These are phyloP conservation scores for Fragilaria radians DNA, from an alignment of 108 stramenopile genomes.

Conservation along the genomic window DNA sequence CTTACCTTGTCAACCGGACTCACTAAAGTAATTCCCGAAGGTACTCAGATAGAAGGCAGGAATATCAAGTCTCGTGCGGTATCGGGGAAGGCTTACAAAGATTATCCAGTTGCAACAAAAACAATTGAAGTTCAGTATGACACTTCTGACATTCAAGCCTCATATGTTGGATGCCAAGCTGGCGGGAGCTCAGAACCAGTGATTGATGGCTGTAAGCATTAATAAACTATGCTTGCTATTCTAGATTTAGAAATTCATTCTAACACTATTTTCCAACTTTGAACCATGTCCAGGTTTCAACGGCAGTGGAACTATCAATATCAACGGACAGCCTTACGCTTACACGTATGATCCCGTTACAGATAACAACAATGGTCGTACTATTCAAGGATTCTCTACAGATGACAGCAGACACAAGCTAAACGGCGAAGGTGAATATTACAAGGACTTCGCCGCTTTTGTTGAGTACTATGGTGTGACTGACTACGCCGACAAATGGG, in stretches of 20 bases:
- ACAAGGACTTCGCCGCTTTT: slow-evolving; percentile 35
- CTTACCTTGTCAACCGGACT: slow-evolving; percentile 20
- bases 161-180: slow-evolving; percentile 31
- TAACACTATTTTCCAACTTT: too few species aligned
- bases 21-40: slow-evolving; percentile 11
- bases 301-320: background rate
- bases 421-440: slow-evolving; percentile 22
- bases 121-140: slow-evolving; percentile 41
- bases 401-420: slow-evolving; percentile 26
- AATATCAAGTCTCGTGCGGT: slow-evolving; percentile 25
- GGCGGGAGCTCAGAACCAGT: slow-evolving; percentile 16
- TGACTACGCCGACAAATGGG: slow-evolving; percentile 48
- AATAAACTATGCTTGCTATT: too few species aligned
- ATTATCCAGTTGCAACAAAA: slow-evolving; percentile 8
- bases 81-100: slow-evolving; percentile 19
- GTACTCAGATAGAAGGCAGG: slow-evolving; percentile 20
- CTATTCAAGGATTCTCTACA: slow-evolving; percentile 30
- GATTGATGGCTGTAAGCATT: slow-evolving; percentile 8
- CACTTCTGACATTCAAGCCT: slow-evolving; percentile 29
- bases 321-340: background rate
- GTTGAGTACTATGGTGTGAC: slow-evolving; percentile 43
- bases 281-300: slow-evolving; percentile 3
- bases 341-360: slow-evolving; percentile 32
- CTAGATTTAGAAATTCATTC: background rate
- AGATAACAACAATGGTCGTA: slow-evolving; percentile 40